phyloP scores from a whole-genome alignment of 192 early-diverging fungal genomes.

The Dissophora globulifera region DNA sequence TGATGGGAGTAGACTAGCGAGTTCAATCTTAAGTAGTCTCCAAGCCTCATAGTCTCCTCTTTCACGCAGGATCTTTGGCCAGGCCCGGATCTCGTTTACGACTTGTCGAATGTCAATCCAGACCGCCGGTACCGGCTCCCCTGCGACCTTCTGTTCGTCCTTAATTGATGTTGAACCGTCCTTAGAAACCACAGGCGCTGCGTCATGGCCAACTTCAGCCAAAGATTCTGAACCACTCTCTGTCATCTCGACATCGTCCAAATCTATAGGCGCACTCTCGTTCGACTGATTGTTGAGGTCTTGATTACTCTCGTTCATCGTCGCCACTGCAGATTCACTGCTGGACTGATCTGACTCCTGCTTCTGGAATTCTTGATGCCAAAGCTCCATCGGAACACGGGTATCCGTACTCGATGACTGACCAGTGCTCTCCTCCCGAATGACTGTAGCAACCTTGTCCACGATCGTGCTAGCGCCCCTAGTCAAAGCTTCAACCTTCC shows the following conservation, averaged over 20 bases:
- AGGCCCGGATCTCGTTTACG: conserved; percentile 27
- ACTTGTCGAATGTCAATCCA: conserved; percentile 40
- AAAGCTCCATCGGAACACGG: conserved; percentile 26
- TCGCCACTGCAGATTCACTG: not conserved
- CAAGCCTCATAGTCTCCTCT: conserved; percentile 30
- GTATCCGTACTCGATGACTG: conserved; percentile 17
- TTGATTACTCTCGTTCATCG: not conserved
- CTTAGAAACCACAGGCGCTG: not conserved
- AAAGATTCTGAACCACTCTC: no score
- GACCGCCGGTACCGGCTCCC: not conserved
- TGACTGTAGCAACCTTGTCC: conserved; percentile 44
- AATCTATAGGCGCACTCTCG: not conserved
- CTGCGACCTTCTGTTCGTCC: not conserved
- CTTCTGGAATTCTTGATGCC: conserved; percentile 26
- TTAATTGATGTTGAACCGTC: not conserved
- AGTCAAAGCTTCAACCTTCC: conserved; percentile 54
- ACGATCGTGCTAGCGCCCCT: conserved; percentile 53
- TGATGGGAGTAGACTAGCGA: conserved; percentile 30
- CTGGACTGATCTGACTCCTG: not conserved
- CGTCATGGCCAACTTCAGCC: no score
- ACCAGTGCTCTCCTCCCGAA: conserved; percentile 35
- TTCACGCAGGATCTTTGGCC: conserved; percentile 20
- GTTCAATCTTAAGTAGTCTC: conserved; percentile 38
- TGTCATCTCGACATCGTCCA: no score
- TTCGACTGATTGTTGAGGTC: not conserved